Percentiles rank a stretch among this genome's conserved stretches.
Evolutionary conservation across 768 basidiomycete species (phyloP).

Genomic region (Pholiota molesta): DNA sequence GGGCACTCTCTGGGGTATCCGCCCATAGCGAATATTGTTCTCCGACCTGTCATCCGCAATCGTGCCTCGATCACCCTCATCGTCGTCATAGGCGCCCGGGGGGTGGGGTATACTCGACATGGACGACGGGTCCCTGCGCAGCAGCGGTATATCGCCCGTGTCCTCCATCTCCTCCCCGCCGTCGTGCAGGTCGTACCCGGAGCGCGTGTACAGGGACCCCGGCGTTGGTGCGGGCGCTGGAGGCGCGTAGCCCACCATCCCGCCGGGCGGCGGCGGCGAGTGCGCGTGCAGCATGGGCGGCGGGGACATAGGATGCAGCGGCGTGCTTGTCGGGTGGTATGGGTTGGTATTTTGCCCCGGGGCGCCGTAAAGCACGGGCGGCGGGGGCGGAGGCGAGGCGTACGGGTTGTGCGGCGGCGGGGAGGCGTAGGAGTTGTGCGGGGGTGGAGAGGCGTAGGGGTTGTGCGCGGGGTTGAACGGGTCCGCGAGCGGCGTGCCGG

Average conservation of each 20-base stretch:
- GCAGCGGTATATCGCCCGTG: constrained; percentile 68
- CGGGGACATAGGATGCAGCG: constrained; percentile 22
- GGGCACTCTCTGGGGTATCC: constrained; percentile 53
- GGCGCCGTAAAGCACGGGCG: constrained; percentile 16
- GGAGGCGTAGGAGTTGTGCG: constrained; percentile 25
- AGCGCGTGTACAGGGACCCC: constrained; percentile 15
- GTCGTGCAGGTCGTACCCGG: constrained; percentile 45
- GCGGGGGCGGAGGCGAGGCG: constrained; percentile 27
- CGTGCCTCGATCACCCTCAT: constrained; percentile 32
- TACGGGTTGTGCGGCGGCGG: no score
- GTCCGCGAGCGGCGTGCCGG: constrained; percentile 32
- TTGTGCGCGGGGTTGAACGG: constrained; percentile 41
- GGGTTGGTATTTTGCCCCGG: constrained; percentile 18
- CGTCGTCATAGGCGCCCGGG: constrained; percentile 49
- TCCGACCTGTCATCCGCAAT: constrained; percentile 30
- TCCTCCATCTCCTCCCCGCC: constrained; percentile 46
- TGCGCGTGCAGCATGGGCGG: constrained; percentile 12
- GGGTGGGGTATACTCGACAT: constrained; percentile 29
- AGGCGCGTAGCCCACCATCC: not conserved
- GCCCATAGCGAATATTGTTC: constrained; percentile 81
- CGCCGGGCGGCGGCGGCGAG: not conserved
- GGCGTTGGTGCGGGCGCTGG: constrained; percentile 14
- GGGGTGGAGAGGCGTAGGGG: constrained; percentile 26
- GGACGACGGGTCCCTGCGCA: constrained; percentile 47
- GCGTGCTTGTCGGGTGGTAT: constrained; percentile 19